phyloP scores from a whole-genome alignment of 2,329 filamentous ascomycete genomes.

The Colletotrichum caudatum region DNA sequence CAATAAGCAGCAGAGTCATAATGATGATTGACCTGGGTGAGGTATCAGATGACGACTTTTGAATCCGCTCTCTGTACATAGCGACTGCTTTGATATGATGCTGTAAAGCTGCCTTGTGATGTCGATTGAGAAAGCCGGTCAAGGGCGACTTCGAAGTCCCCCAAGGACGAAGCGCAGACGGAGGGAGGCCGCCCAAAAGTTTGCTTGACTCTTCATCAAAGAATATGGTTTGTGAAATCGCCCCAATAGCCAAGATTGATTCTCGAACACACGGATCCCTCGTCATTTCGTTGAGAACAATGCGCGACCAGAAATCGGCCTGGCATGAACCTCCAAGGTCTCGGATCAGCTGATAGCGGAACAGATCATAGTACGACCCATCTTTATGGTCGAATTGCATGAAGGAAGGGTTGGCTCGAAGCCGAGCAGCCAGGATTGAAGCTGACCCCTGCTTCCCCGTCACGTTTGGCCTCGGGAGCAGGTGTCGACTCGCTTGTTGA shows the following conservation, averaged over 20 bases:
- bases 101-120: conserved; percentile 38
- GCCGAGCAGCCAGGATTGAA: background rate
- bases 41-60: background rate
- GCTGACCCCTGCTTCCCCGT: background rate
- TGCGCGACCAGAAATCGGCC: conserved; percentile 44
- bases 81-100: conserved; percentile 41
- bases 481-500: background rate
- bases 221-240: conserved; percentile 42
- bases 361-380: conserved; percentile 43
- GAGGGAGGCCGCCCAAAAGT: background rate
- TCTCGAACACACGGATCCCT: conserved; percentile 42
- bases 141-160: background rate
- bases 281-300: conserved; percentile 42
- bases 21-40: conserved; percentile 41
- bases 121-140: conserved; percentile 9
- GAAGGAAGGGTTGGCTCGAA: background rate
- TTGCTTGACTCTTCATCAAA: conserved; percentile 16
- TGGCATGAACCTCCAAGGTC: conserved; percentile 43
- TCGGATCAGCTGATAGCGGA: conserved; percentile 41
- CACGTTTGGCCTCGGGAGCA: conserved; percentile 21
- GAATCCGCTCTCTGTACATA: conserved; percentile 37
- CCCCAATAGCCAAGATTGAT: conserved; percentile 44
- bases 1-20: conserved; percentile 42
- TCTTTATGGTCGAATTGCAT: conserved; percentile 30
- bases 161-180: conserved; percentile 13